Percentiles rank a stretch among this genome's conserved stretches.
These are phyloP conservation scores for Cantharellus anzutake DNA, from an alignment of 768 basidiomycete species.

Conservation along the genomic window DNA sequence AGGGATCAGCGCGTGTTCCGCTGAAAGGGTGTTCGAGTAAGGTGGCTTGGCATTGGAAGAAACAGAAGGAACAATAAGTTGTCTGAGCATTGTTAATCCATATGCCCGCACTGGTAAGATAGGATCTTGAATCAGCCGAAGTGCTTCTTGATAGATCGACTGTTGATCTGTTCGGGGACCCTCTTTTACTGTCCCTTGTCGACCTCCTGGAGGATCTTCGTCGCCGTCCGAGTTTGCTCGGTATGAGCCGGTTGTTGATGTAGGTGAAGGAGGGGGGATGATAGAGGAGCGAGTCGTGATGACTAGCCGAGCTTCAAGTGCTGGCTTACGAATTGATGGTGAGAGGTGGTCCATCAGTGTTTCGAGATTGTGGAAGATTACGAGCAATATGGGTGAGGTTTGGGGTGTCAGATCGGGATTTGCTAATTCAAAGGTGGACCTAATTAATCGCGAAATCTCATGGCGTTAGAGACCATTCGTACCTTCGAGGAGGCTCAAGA, in stretches of 20 bases:
- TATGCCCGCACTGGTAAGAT: conserved; percentile 88
- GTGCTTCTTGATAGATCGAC: conserved; percentile 53
- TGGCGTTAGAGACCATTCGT: neutral
- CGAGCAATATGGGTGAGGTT: conserved; percentile 42
- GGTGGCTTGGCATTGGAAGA: conserved; percentile 6
- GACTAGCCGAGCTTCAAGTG: conserved; percentile 66
- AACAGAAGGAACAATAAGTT: conserved; percentile 36
- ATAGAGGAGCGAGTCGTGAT: conserved; percentile 42
- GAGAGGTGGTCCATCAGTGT: conserved; percentile 28
- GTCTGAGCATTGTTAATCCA: conserved; percentile 63
- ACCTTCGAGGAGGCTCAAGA: conserved; percentile 84
- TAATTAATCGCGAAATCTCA: conserved; percentile 11
- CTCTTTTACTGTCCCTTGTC: conserved; percentile 10
- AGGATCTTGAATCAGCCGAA: conserved; percentile 77
- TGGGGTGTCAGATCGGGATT: conserved; percentile 43
- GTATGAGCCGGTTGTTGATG: neutral
- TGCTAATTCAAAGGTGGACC: neutral
- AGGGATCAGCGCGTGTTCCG: conserved; percentile 37
- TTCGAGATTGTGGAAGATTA: conserved; percentile 50
- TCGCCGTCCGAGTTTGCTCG: neutral
- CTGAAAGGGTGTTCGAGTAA: neutral
- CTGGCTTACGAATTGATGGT: conserved; percentile 32
- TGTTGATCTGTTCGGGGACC: conserved; percentile 1
- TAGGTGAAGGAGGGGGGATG: conserved; percentile 30
- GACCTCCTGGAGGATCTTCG: conserved; percentile 18